phyloP scores from a whole-genome alignment of 345 rosid species.

The Eucalyptus sp. region DNA sequence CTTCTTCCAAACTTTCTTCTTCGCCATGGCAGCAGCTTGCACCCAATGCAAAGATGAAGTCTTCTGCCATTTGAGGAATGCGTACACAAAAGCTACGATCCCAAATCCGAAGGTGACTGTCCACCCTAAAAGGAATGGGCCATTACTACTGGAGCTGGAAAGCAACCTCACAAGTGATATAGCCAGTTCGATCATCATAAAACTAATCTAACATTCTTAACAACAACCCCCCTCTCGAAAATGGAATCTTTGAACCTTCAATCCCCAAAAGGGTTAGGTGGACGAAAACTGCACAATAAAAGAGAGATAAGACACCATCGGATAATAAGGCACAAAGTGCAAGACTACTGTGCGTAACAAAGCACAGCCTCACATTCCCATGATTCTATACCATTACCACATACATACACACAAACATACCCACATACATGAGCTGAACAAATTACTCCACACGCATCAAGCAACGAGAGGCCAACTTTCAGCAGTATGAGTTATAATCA shows the following conservation, averaged over 20 bases:
- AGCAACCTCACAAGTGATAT: constrained; percentile 22
- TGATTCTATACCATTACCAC: background rate
- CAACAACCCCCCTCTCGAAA: background rate
- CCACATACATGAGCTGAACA: background rate
- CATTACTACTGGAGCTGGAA: constrained; percentile 16
- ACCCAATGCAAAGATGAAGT: constrained; percentile 42
- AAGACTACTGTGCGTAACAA: background rate
- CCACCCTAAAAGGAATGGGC: constrained; percentile 33
- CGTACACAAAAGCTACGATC: constrained; percentile 22
- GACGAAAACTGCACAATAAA: background rate
- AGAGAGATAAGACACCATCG: background rate
- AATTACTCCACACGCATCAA: background rate
- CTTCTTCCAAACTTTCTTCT: constrained; percentile 45
- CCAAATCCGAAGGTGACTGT: constrained; percentile 32
- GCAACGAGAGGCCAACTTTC: background rate
- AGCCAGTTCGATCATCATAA: constrained; percentile 35
- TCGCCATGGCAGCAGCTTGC: constrained; percentile 50
- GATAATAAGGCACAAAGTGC: background rate
- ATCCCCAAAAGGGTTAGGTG: background rate
- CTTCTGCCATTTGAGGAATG: constrained; percentile 49
- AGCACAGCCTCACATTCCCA: background rate
- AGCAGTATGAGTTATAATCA: background rate
- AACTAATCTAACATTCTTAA: background rate
- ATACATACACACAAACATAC: background rate
- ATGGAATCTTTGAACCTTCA: background rate